phyloP scores from a whole-genome alignment of 2,329 filamentous ascomycete species.

The Stachybotrys chlorohalonatus region DNA sequence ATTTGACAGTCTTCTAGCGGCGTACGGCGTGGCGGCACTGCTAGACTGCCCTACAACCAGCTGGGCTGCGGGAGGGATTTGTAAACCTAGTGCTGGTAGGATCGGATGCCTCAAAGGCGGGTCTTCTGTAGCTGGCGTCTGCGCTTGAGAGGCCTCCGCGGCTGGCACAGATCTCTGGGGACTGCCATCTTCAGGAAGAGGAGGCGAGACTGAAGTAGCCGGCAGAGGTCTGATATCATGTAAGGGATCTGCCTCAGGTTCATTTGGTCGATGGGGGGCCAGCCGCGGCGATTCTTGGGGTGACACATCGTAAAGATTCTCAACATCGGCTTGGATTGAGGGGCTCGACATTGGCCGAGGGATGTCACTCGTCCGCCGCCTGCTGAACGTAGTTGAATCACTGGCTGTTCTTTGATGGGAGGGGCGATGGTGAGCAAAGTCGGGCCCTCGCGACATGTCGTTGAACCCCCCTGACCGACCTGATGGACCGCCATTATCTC shows the following conservation, averaged over 20 bases:
- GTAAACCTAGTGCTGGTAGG: slow-evolving; percentile 17
- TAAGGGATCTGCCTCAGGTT: slow-evolving; percentile 3
- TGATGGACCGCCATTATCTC: background rate
- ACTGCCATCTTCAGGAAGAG: background rate
- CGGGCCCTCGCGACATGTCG: slow-evolving; percentile 4
- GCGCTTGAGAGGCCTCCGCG: background rate
- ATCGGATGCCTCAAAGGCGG: slow-evolving; percentile 3
- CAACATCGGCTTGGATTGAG: slow-evolving; percentile 16
- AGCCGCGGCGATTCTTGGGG: slow-evolving; percentile 31
- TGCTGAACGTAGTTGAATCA: slow-evolving; percentile 21
- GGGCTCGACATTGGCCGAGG: slow-evolving; percentile 22
- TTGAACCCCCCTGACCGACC: slow-evolving; percentile 1
- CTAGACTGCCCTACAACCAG: slow-evolving; percentile 6
- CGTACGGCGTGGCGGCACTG: slow-evolving; percentile 9
- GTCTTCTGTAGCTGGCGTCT: background rate
- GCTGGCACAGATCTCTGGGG: slow-evolving; percentile 8
- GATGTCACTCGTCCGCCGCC: slow-evolving; percentile 13
- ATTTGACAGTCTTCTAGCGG: slow-evolving; percentile 20
- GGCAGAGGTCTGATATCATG: slow-evolving; percentile 1
- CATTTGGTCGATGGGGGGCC: slow-evolving; percentile 4
- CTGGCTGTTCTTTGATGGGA: slow-evolving; percentile 24
- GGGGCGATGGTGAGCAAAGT: slow-evolving; percentile 6
- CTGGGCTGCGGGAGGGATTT: slow-evolving; percentile 15
- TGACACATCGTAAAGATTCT: slow-evolving; percentile 38
- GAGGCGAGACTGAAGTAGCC: background rate